phyloP scores from a whole-genome alignment of 2,329 filamentous ascomycete species.

The Botrytis tulipae region DNA sequence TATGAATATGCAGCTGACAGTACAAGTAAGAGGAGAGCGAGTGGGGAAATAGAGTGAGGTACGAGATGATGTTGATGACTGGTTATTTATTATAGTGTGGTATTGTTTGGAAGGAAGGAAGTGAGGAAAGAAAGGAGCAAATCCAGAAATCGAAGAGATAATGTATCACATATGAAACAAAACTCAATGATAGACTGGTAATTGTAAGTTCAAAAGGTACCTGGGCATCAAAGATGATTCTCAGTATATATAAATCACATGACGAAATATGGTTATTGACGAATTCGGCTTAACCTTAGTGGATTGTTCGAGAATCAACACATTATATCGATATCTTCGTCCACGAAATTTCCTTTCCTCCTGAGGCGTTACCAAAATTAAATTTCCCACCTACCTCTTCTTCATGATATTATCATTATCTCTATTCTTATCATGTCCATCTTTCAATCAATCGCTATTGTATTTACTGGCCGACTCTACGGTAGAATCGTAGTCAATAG shows the following conservation, averaged over 20 bases:
- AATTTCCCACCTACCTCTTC: background rate
- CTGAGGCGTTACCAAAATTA: background rate
- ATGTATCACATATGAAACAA: no score
- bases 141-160: no score
- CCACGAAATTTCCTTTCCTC: background rate
- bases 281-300: no score
- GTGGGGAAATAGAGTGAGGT: background rate
- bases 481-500: background rate
- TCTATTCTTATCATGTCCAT: no score
- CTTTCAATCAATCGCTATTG: no score
- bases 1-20: background rate
- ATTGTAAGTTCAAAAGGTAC: background rate
- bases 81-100: background rate
- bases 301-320: background rate
- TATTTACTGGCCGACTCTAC: background rate
- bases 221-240: background rate
- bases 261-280: background rate
- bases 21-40: background rate
- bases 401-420: background rate
- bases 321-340: background rate
- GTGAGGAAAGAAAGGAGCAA: fast-evolving
- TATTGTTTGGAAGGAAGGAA: background rate
- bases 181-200: no score
- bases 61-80: no score
- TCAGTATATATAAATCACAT: background rate